Evolutionary conservation across 306 rosid species (phyloP).

Genomic region (Chamaecrista fasciculata): DNA sequence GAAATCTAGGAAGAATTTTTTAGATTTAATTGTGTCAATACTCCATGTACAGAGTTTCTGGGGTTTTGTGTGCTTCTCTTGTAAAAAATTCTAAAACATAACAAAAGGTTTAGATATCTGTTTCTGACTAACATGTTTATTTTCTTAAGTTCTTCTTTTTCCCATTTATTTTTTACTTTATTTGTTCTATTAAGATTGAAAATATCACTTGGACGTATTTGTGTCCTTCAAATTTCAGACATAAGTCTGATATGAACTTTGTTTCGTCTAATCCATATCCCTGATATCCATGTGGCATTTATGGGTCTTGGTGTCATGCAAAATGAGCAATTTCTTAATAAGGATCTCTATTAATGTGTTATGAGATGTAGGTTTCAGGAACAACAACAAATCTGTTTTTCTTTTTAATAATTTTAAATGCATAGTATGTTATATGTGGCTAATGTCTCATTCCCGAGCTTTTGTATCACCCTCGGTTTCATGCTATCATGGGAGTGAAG

Average conservation of each 20-base stretch:
- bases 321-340: too few relatives aligned
- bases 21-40: too few relatives aligned
- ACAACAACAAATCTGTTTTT: background rate
- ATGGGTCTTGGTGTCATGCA: background rate
- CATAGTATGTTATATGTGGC: background rate
- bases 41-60: background rate
- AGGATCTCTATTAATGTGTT: background rate
- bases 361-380: background rate
- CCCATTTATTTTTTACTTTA: background rate
- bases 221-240: conserved; percentile 1
- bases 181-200: conserved; percentile 16
- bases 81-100: background rate
- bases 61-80: background rate
- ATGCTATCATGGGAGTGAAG: background rate
- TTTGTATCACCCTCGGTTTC: background rate
- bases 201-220: conserved; percentile 8
- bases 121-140: background rate
- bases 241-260: background rate
- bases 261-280: background rate
- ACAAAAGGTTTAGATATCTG: background rate
- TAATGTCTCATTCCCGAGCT: background rate
- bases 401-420: background rate
- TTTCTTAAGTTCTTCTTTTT: background rate
- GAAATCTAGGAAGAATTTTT: background rate
- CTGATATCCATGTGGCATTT: background rate